phyloP scores from a whole-genome alignment of 2,329 filamentous ascomycete genomes.

The Grosmannia huntii region DNA sequence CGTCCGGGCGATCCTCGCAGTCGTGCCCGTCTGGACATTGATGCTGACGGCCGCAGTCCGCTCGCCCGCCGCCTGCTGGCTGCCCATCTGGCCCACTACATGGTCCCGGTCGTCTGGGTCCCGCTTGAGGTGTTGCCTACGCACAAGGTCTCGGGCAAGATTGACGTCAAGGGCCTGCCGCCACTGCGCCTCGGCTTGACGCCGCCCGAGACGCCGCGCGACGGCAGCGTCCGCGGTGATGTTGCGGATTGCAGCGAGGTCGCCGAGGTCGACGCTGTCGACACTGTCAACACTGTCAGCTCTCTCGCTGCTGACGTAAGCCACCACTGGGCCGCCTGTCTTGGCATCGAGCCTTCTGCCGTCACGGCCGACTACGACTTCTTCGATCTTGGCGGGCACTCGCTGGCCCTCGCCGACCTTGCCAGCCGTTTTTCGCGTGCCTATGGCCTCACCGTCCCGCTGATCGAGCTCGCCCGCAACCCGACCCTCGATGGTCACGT shows the following conservation, averaged over 20 bases:
- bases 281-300: constrained; percentile 19
- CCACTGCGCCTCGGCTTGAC: constrained; percentile 32
- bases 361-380: constrained; percentile 64
- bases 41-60: constrained; percentile 59
- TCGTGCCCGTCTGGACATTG: constrained; percentile 51
- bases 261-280: constrained; percentile 18
- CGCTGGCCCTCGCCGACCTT: constrained; percentile 62
- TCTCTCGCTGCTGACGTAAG: constrained; percentile 56
- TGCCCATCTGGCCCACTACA: constrained; percentile 62
- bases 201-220: constrained; percentile 27
- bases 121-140: constrained; percentile 59
- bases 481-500: constrained; percentile 63
- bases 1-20: constrained; percentile 19
- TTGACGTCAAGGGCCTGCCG: constrained; percentile 59
- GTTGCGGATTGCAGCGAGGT: constrained; percentile 2
- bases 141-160: constrained; percentile 67
- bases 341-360: constrained; percentile 48
- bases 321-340: constrained; percentile 57
- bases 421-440: constrained; percentile 55
- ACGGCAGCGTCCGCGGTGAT: constrained; percentile 5
- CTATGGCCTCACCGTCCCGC: constrained; percentile 61
- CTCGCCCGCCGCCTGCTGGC: constrained; percentile 52
- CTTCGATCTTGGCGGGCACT: constrained; percentile 72
- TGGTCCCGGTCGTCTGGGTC: constrained; percentile 72
- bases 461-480: constrained; percentile 57